These are phyloP conservation scores for Kalmusia sp. DNA, from an alignment of 2,329 filamentous ascomycete species.

Conservation along the genomic window DNA sequence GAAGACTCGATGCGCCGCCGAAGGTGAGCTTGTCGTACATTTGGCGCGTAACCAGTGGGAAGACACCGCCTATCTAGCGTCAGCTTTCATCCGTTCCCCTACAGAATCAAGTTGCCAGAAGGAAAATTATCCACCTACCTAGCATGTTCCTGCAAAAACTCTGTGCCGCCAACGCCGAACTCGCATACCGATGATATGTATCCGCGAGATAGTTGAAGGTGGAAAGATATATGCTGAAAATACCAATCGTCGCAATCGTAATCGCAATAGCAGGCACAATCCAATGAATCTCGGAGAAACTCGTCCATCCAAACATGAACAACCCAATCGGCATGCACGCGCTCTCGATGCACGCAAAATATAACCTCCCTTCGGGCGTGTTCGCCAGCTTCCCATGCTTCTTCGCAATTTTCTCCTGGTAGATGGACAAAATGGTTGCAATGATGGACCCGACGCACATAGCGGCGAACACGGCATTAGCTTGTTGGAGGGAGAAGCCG, in stretches of 20 bases:
- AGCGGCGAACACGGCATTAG: conserved; percentile 75
- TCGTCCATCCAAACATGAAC: conserved; percentile 81
- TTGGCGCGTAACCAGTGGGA: conserved; percentile 76
- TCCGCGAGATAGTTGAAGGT: conserved; percentile 95
- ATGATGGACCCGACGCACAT: conserved; percentile 72
- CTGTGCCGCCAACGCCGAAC: conserved; percentile 85
- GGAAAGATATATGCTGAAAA: conserved; percentile 78
- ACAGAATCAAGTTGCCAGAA: not conserved
- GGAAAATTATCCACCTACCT: conserved; percentile 48
- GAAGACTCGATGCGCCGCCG: conserved; percentile 72
- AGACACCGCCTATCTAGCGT: conserved; percentile 64
- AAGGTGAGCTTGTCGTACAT: conserved; percentile 78
- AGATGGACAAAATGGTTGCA: conserved; percentile 72
- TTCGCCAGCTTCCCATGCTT: conserved; percentile 48
- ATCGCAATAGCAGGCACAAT: conserved; percentile 74
- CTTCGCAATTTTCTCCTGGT: conserved; percentile 72
- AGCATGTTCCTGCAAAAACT: conserved; percentile 85
- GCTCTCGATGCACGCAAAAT: conserved; percentile 81
- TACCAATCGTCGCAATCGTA: conserved; percentile 78
- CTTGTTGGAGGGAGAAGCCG: conserved; percentile 70
- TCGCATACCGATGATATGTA: conserved; percentile 83
- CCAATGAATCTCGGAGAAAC: conserved; percentile 70
- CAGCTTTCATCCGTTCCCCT: not conserved
- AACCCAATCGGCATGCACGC: conserved; percentile 79
- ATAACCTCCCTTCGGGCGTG: conserved; percentile 77